A percentile compares a stretch with the other conserved stretches of the same genome.
These are phyloP conservation scores for Mortierella sp. DNA, from an alignment of 371 early-diverging fungal species.

Conservation along the genomic window DNA sequence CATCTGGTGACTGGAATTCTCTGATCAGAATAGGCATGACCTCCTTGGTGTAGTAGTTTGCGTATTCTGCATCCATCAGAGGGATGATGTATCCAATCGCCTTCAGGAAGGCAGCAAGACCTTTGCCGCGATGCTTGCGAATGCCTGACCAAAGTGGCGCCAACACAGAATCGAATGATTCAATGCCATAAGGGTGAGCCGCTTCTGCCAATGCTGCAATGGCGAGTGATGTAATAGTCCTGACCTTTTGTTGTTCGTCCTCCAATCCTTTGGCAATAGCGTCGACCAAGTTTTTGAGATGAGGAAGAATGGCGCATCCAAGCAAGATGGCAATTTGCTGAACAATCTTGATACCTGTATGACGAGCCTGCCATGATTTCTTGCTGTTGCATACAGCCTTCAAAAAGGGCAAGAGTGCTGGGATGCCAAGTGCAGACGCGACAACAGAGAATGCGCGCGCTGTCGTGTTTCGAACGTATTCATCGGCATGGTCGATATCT, in stretches of 20 bases:
- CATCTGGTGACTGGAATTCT: slow-evolving; percentile 97
- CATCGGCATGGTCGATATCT: slow-evolving; percentile 97
- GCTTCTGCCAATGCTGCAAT: slow-evolving; percentile 97
- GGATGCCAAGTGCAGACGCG: slow-evolving; percentile 96
- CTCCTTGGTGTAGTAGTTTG: slow-evolving; percentile 92
- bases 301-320: slow-evolving; percentile 95
- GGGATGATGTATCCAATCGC: slow-evolving; percentile 98
- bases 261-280: slow-evolving; percentile 91
- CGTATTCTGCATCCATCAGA: slow-evolving; percentile 95
- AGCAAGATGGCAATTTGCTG: slow-evolving; percentile 95
- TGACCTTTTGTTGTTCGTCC: slow-evolving; percentile 96
- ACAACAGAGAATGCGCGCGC: slow-evolving; percentile 98
- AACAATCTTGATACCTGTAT: slow-evolving; percentile 98
- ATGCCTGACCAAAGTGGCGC: slow-evolving; percentile 94
- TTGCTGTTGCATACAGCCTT: slow-evolving; percentile 95
- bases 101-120: slow-evolving; percentile 97
- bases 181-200: slow-evolving; percentile 98
- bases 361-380: slow-evolving; percentile 98
- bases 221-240: slow-evolving; percentile 94
- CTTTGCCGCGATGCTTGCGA: slow-evolving; percentile 94
- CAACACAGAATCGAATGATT: slow-evolving; percentile 92
- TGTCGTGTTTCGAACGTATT: slow-evolving; percentile 98
- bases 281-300: slow-evolving; percentile 91
- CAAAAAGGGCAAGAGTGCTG: slow-evolving; percentile 93
- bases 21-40: slow-evolving; percentile 92